phyloP scores from a whole-genome alignment of 169 alveolate genomes.

The Cryptosporidium meleagridis region DNA sequence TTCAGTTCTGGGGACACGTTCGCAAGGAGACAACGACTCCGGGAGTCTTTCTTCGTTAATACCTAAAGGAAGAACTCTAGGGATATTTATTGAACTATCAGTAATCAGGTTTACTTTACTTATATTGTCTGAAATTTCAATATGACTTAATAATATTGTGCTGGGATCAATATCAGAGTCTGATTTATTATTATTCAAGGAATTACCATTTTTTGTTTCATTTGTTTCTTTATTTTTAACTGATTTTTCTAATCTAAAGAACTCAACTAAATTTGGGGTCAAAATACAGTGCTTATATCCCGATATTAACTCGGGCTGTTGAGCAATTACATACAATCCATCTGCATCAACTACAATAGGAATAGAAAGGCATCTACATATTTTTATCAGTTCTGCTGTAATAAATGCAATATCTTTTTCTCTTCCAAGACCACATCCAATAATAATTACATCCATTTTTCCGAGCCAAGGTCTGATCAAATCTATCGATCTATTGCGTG shows the following conservation, averaged over 20 bases:
- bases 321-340: slow-evolving; percentile 81
- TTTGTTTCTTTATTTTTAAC: slow-evolving; percentile 61
- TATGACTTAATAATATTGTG: not conserved
- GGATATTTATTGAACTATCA: slow-evolving; percentile 34
- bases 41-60: slow-evolving; percentile 10
- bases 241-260: slow-evolving; percentile 68
- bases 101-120: not conserved
- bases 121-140: slow-evolving; percentile 18
- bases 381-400: slow-evolving; percentile 76
- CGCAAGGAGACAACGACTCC: slow-evolving; percentile 46
- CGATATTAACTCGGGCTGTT: slow-evolving; percentile 55
- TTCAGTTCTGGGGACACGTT: slow-evolving; percentile 44
- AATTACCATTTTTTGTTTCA: not conserved
- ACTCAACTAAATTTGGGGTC: slow-evolving; percentile 87
- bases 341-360: slow-evolving; percentile 88
- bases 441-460: slow-evolving; percentile 83
- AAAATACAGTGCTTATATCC: slow-evolving; percentile 78
- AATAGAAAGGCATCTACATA: slow-evolving; percentile 77
- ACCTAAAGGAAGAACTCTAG: slow-evolving; percentile 52
- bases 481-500: slow-evolving; percentile 75
- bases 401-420: slow-evolving; percentile 77
- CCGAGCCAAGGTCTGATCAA: slow-evolving; percentile 78
- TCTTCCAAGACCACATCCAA: slow-evolving; percentile 94
- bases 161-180: not conserved
- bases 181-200: not conserved